Conservation (phyloP, 78 protist species). For the Pelomyxa schiedti region DNA sequence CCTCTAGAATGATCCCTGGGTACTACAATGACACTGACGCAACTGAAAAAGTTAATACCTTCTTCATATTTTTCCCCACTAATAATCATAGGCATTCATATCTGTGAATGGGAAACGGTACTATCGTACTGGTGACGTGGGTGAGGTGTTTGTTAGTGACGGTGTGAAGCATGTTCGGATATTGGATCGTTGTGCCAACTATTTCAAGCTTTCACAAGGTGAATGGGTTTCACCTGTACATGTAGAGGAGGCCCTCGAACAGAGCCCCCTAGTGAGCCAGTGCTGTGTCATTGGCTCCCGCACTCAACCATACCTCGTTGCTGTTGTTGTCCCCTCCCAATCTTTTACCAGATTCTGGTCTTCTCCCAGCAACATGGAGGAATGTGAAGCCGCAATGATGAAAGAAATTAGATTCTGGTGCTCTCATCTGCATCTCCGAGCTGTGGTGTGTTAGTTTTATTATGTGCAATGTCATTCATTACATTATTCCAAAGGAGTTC, state of each 20-base stretch:
- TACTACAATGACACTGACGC: not conserved
- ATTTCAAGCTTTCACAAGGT: not conserved
- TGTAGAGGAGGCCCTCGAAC: not conserved
- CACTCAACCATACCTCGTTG: not conserved
- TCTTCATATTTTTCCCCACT: no score
- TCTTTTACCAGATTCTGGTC: no score
- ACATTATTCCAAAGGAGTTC: no score
- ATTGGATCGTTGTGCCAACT: not conserved
- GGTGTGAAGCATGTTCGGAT: not conserved
- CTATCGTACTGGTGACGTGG: not conserved
- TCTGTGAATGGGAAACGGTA: not conserved
- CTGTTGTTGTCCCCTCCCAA: not conserved
- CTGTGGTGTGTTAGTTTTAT: no score
- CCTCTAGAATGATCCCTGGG: not conserved
- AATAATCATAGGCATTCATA: no score
- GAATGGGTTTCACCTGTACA: not conserved
- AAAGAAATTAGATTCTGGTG: not conserved
- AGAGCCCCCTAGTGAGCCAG: not conserved
- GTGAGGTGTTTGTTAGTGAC: not conserved
- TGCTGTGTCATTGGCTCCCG: not conserved
- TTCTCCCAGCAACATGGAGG: not conserved
- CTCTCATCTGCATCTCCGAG: not conserved
- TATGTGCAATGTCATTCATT: no score
- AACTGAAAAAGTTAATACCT: not conserved
- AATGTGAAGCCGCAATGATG: not conserved